Conservation (phyloP, 768 basidiomycete genomes). For the Phylloporus sp. region DNA sequence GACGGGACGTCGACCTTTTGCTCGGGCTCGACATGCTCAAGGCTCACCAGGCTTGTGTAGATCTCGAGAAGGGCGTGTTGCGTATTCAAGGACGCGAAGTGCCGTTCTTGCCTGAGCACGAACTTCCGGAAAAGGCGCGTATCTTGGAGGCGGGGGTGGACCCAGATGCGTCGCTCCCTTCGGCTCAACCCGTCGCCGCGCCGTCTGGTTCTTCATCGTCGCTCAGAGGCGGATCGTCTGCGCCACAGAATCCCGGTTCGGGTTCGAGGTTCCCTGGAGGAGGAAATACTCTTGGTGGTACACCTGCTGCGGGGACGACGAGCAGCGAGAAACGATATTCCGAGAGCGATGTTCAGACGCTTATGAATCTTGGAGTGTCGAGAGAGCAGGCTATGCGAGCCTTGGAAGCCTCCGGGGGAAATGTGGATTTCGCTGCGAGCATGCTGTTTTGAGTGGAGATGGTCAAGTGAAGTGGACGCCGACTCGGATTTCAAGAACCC, state of each 20-base stretch:
- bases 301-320: constrained; percentile 29
- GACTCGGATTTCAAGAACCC: too few species aligned
- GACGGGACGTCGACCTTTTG: constrained; percentile 88
- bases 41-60: constrained; percentile 94
- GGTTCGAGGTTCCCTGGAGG: constrained; percentile 57
- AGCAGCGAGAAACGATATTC: constrained; percentile 49
- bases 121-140: constrained; percentile 80
- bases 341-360: constrained; percentile 56
- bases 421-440: constrained; percentile 84
- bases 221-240: constrained; percentile 13
- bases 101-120: constrained; percentile 86
- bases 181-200: constrained; percentile 15
- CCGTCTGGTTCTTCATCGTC: constrained; percentile 12
- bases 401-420: constrained; percentile 77
- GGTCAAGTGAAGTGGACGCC: constrained; percentile 8
- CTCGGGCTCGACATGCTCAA: constrained; percentile 99
- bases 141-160: constrained; percentile 34
- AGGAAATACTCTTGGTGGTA: constrained; percentile 54
- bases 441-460: too few species aligned
- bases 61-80: constrained; percentile 82
- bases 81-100: constrained; percentile 92
- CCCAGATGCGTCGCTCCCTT: constrained; percentile 17
- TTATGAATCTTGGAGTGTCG: constrained; percentile 75
- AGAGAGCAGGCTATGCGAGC: constrained; percentile 73
- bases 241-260: constrained; percentile 39